Conservation (phyloP, 176 grass and related monocot species). For the Musa itinerans region DNA sequence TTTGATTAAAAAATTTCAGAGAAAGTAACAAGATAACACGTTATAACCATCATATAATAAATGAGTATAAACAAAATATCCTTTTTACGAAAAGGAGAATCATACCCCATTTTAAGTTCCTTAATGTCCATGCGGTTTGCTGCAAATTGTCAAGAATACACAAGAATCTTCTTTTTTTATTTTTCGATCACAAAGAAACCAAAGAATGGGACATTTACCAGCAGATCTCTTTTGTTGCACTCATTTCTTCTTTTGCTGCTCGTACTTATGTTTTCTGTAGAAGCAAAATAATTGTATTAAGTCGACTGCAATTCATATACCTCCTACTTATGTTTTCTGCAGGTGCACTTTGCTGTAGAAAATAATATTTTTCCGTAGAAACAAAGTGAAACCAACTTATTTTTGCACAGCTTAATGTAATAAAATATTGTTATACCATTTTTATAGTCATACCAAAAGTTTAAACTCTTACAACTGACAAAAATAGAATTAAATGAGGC, state of each 20-base stretch:
- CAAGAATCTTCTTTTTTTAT: slow-evolving; percentile 9
- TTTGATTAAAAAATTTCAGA: too few relatives aligned
- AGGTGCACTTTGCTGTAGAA: too few relatives aligned
- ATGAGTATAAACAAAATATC: background rate
- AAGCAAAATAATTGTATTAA: slow-evolving; percentile 13
- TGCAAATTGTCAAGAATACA: slow-evolving; percentile 26
- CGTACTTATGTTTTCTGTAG: slow-evolving; percentile 79
- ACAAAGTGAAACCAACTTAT: slow-evolving; percentile 4
- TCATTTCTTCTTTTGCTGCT: slow-evolving; percentile 91
- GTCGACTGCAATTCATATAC: background rate
- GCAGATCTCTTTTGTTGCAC: slow-evolving; percentile 88
- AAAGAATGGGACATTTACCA: slow-evolving; percentile 28
- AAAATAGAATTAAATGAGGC: background rate
- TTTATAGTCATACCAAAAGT: too few relatives aligned
- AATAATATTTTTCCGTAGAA: too few relatives aligned
- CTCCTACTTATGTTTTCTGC: too few relatives aligned
- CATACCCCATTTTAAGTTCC: slow-evolving; percentile 95
- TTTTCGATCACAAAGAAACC: background rate
- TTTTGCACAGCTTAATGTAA: slow-evolving; percentile 14
- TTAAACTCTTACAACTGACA: too few relatives aligned
- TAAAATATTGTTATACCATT: background rate
- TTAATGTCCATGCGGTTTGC: slow-evolving; percentile 65
- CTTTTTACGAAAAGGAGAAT: background rate
- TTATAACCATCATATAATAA: background rate
- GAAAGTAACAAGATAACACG: background rate